Base-by-base conservation (phyloP, 2,329 filamentous ascomycete species). In the Xylariaceae sp. region DNA sequence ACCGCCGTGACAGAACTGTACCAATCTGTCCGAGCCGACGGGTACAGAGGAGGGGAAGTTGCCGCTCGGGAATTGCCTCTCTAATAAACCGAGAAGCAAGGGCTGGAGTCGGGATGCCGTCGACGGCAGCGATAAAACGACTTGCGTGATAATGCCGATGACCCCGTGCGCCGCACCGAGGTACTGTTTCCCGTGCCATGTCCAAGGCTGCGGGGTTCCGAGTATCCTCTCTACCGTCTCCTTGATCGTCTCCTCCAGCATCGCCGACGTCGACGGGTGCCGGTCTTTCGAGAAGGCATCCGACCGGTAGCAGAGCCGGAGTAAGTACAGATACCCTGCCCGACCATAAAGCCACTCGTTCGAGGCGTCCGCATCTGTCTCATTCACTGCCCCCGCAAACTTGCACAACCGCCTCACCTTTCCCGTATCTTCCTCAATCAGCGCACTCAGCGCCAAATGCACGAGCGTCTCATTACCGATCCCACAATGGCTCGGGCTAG, bases 121-220 rank as follows among this genome's bases (percentile, higher is more conserved):
- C 4, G 64, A 60, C 1, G 76, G 72, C 39, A 72, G 69, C 2
- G 78, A 77, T 15, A 74, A 64, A 2, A 84, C 70, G 11, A 85
- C 64, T 57, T 87, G 83, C n/a, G 76, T 79, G 40, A 87, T 70
- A 56, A 84, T 85, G 4, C 83, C 80, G 17, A 85, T 74, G 9
- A 75, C 71, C 6, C 83, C 83, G 53, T 87, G 81, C 0, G 73
- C 76, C 4, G 81, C 77, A 2, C 83, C 83, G 24, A 83, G 65
- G 52, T 83, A 84, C 13, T 63, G 55, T 49, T 76, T 76, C 11
- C 71, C 74, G 43, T 77, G 73, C 76, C 78, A 85, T 46, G 69
- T 71, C 83, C 82, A 86, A 1, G 61, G 60, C 27, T 60, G 57
- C 4, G 56, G 61, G n/a, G 68, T 41, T 57, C 66, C 61, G 48